Evolutionary conservation across 78 protist genomes (phyloP).

Genomic region (Monosiga brevicollis): DNA sequence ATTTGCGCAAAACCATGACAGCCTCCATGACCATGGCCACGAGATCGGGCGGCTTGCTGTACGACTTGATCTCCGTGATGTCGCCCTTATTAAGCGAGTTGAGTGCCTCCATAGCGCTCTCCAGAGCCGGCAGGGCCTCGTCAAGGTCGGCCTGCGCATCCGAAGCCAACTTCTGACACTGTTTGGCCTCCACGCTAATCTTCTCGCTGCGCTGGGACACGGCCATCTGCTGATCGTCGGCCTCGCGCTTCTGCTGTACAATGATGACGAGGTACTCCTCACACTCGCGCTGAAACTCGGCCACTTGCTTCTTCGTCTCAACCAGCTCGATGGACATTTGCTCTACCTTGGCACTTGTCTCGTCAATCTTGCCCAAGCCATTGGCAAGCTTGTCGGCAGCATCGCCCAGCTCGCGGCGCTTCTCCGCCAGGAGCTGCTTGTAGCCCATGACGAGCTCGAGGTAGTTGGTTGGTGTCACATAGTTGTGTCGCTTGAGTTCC

Average conservation of each 20-base stretch:
- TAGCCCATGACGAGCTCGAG: conserved; percentile 46
- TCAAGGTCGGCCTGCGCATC: conserved; percentile 64
- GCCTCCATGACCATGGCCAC: conserved; percentile 60
- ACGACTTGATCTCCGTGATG: conserved; percentile 53
- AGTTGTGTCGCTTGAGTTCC: conserved; percentile 39
- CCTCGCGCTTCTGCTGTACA: conserved; percentile 39
- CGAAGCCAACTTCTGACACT: conserved; percentile 13
- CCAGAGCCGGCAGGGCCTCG: conserved; percentile 62
- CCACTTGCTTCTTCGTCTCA: conserved; percentile 29
- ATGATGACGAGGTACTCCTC: conserved; percentile 56
- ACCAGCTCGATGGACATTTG: conserved; percentile 47
- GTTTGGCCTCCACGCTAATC: conserved; percentile 46
- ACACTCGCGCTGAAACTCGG: conserved; percentile 37
- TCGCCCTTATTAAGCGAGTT: conserved; percentile 37
- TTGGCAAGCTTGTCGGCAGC: conserved; percentile 30
- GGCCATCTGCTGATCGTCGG: conserved; percentile 54
- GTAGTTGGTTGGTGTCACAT: conserved; percentile 59
- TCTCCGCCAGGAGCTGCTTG: conserved; percentile 27
- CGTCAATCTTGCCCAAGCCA: conserved; percentile 62
- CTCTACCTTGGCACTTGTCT: conserved; percentile 50
- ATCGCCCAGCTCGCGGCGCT: conserved; percentile 22
- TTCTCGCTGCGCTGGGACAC: conserved; percentile 34
- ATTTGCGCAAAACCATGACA: conserved; percentile 51
- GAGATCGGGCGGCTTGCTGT: conserved; percentile 55
- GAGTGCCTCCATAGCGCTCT: conserved; percentile 57